These are phyloP conservation scores for Lepraria neglecta DNA, from an alignment of 495 filamentous ascomycete species.

Conservation along the genomic window DNA sequence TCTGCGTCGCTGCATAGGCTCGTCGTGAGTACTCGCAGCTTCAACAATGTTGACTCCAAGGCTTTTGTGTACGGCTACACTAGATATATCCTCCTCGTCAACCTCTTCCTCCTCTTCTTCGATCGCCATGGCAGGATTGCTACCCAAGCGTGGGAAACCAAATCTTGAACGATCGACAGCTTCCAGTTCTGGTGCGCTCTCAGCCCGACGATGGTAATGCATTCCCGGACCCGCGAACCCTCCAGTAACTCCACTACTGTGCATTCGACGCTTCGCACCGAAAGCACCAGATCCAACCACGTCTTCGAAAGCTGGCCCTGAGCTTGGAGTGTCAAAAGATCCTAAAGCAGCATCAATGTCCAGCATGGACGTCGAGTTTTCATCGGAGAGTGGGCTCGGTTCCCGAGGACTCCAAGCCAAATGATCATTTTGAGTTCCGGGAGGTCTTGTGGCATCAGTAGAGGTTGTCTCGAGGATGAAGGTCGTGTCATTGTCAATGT, in stretches of 20 bases:
- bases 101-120: slow-evolving; percentile 97
- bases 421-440: slow-evolving; percentile 32
- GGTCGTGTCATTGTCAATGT: slow-evolving; percentile 51
- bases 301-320: slow-evolving; percentile 33
- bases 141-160: slow-evolving; percentile 52
- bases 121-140: slow-evolving; percentile 66
- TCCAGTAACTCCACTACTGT: slow-evolving; percentile 74
- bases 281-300: slow-evolving; percentile 52
- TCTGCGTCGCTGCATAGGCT: slow-evolving; percentile 35
- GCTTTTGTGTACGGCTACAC: slow-evolving; percentile 34
- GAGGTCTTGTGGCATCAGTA: slow-evolving; percentile 31
- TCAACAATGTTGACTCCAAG: slow-evolving; percentile 47
- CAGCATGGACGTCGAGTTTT: slow-evolving; percentile 69
- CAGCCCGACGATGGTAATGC: slow-evolving; percentile 74
- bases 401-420: slow-evolving; percentile 42
- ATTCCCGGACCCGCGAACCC: slow-evolving; percentile 75
- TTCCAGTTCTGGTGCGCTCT: slow-evolving; percentile 85
- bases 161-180: slow-evolving; percentile 67
- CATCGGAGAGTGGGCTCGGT: slow-evolving; percentile 42
- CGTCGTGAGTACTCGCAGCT: slow-evolving; percentile 11
- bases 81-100: slow-evolving; percentile 44
- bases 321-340: slow-evolving; percentile 73
- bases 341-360: slow-evolving; percentile 94
- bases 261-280: slow-evolving; percentile 67
- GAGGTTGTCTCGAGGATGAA: slow-evolving; percentile 44